Base-by-base conservation (phyloP, 495 filamentous ascomycete species). In the Trichoderma asperelloides region DNA sequence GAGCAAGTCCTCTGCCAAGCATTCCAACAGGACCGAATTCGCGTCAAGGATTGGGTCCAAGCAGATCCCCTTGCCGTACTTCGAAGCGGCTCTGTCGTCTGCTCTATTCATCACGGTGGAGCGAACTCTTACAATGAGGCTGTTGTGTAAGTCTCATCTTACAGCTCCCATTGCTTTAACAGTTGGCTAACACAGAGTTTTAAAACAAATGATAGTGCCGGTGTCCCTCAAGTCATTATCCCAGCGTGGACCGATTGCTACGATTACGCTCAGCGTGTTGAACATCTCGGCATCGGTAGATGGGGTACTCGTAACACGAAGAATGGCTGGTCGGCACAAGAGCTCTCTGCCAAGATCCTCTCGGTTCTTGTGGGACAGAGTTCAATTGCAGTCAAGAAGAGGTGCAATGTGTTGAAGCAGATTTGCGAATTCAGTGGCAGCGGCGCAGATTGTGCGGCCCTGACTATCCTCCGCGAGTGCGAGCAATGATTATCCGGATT, bases 171-270 rank as follows among this genome's bases (percentile, higher is more conserved):
- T 12, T 7, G 2, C 6, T 13, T 12, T 7, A 5, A 12, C 3
- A 28, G 23, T 30, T 25, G 7, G 55, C 55, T 60, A 30, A 60
- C 55, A 30, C 15, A 51, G 8, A 51, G 18, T n/a, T 51, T 23
- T 60, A 7, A 30, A 2, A 30, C 12, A 18, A 60, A 28, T 28
- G 12, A 60, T 12, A 83, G 80, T 67, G 75, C 74, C 15, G 80
- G 81, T n/a, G 72, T 78, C 27, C 79, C 79, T 9, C 80, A 81
- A 62, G 75, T 83, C 2, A 67, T 83, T 5, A 75, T 82, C 2
- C 78, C 81, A 0, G 76, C 75, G 51, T 82, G 81, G 81, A 74
- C 78, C 23, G 81, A 82, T 64, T 78, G 76, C 60, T 82, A 81
- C 62, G 81, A 82, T 49, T 81, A 79, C 64, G 78, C 80, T 5